These are phyloP conservation scores for Beauveria rudraprayagi DNA, from an alignment of 2,329 filamentous ascomycete genomes.

Conservation along the genomic window DNA sequence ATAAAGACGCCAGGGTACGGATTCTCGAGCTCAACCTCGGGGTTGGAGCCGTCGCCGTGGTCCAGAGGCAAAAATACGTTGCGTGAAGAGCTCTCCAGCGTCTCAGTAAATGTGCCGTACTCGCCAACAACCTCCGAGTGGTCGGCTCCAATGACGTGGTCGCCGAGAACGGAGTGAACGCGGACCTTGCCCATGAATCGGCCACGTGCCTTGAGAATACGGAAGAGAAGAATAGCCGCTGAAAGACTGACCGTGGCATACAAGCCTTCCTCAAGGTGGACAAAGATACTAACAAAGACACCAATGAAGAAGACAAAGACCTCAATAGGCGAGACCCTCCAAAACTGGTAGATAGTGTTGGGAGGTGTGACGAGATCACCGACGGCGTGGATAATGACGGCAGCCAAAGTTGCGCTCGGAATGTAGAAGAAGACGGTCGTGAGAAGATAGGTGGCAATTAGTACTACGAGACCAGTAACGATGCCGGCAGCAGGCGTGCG, in stretches of 20 bases:
- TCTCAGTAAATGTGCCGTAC: slow-evolving; percentile 42
- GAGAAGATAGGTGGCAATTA: slow-evolving; percentile 77
- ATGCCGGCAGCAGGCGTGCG: slow-evolving; percentile 80
- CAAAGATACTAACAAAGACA: slow-evolving; percentile 75
- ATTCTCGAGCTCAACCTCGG: slow-evolving; percentile 33
- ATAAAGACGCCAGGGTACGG: slow-evolving; percentile 47
- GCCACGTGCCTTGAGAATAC: slow-evolving; percentile 69
- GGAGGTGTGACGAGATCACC: slow-evolving; percentile 78
- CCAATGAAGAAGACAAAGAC: slow-evolving; percentile 79
- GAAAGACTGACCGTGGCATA: slow-evolving; percentile 72
- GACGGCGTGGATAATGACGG: slow-evolving; percentile 86
- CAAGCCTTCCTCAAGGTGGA: slow-evolving; percentile 74
- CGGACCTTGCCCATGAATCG: slow-evolving; percentile 71
- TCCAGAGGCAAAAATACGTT: slow-evolving; percentile 40
- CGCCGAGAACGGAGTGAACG: slow-evolving; percentile 74
- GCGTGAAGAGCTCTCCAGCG: slow-evolving; percentile 24
- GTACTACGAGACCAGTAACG: slow-evolving; percentile 72
- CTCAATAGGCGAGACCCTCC: slow-evolving; percentile 75
- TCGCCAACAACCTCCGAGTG: slow-evolving; percentile 35
- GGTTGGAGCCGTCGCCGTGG: slow-evolving; percentile 44
- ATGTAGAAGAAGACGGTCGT: slow-evolving; percentile 86
- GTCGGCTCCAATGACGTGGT: slow-evolving; percentile 57
- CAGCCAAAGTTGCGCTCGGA: slow-evolving; percentile 65
- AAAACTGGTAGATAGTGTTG: slow-evolving; percentile 79
- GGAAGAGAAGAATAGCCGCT: slow-evolving; percentile 64